Evolutionary conservation across 768 basidiomycete genomes (phyloP).

Genomic region (Austroboletus eburneus): DNA sequence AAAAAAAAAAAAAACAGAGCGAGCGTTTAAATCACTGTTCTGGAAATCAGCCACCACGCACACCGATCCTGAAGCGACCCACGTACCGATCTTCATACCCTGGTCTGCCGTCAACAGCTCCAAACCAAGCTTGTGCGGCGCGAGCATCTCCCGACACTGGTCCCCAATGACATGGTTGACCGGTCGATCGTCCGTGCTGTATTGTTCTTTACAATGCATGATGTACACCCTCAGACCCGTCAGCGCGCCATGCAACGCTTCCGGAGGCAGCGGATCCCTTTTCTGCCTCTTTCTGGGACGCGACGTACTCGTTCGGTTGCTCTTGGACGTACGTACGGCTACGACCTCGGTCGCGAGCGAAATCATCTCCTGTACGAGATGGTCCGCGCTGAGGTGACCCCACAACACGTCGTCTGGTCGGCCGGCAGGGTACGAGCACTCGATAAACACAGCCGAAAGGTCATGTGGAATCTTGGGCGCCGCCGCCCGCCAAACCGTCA

Average conservation of each 20-base stretch:
- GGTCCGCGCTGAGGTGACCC: constrained; percentile 84
- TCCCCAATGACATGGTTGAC: constrained; percentile 65
- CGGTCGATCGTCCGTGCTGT: constrained; percentile 46
- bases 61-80: not conserved
- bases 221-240: constrained; percentile 67
- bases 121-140: constrained; percentile 60
- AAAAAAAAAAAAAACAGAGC: not conserved
- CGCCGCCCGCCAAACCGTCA: constrained; percentile 75
- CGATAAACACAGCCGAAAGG: constrained; percentile 84
- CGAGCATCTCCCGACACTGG: constrained; percentile 65
- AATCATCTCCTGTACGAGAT: constrained; percentile 71
- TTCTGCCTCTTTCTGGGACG: constrained; percentile 36
- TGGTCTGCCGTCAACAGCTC: constrained; percentile 68
- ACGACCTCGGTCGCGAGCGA: constrained; percentile 67
- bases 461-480: constrained; percentile 68
- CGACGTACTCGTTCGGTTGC: not conserved
- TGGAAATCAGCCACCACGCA: constrained; percentile 2
- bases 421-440: constrained; percentile 84
- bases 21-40: constrained; percentile 35
- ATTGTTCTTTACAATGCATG: constrained; percentile 83
- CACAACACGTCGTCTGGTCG: constrained; percentile 65
- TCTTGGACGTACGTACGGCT: constrained; percentile 35
- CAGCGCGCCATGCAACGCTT: constrained; percentile 50
- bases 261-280: constrained; percentile 34
- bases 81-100: constrained; percentile 79